Evolutionary conservation across 2,329 filamentous ascomycete species (phyloP).

Genomic region (Fusarium lyarnte): DNA sequence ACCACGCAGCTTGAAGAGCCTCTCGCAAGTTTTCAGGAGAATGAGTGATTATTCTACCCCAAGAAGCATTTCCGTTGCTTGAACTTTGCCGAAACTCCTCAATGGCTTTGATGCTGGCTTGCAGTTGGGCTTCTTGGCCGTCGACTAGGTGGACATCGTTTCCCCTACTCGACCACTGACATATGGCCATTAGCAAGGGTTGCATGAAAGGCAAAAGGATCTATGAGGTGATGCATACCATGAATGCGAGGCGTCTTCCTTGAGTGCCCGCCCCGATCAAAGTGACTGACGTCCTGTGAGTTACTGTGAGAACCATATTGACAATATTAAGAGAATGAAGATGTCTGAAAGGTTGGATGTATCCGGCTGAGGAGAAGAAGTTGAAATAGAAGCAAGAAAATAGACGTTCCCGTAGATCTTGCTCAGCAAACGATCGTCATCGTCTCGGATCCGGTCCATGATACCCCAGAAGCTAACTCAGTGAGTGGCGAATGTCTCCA

Average conservation of each 20-base stretch:
- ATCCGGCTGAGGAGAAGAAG: background rate
- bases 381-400: background rate
- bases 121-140: slow-evolving; percentile 38
- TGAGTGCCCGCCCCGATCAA: slow-evolving; percentile 46
- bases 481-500: slow-evolving; percentile 13
- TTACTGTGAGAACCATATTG: slow-evolving; percentile 27
- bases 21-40: slow-evolving; percentile 17
- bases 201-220: fast-evolving
- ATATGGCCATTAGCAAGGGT: background rate
- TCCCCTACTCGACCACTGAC: slow-evolving; percentile 46
- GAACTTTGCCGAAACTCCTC: slow-evolving; percentile 32
- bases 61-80: background rate
- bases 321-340: background rate
- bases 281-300: slow-evolving; percentile 30
- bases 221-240: slow-evolving; percentile 31
- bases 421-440: background rate
- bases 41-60: slow-evolving; percentile 39
- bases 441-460: slow-evolving; percentile 24
- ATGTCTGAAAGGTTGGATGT: background rate
- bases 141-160: slow-evolving; percentile 45
- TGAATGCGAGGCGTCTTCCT: slow-evolving; percentile 45
- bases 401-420: background rate
- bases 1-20: slow-evolving; percentile 40
- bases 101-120: slow-evolving; percentile 42
- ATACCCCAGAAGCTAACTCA: background rate